These are phyloP conservation scores for Blastobotrys americana DNA, from an alignment of 805 yeast species.

Conservation along the genomic window DNA sequence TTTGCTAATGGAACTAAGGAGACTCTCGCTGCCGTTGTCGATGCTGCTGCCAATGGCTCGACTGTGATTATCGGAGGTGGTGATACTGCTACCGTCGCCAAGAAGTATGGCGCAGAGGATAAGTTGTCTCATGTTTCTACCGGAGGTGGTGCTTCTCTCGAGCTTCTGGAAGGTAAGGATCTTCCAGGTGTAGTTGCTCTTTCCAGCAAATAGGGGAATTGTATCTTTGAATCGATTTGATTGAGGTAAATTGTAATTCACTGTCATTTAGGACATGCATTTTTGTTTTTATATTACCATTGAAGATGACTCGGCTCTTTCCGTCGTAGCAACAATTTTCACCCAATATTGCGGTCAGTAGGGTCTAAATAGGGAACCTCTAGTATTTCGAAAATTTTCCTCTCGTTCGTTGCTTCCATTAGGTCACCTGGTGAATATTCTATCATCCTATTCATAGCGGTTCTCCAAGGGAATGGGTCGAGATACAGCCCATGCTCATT, in stretches of 20 bases:
- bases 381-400: constrained; percentile 39
- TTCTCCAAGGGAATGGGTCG: constrained; percentile 6
- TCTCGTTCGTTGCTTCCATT: constrained; percentile 40
- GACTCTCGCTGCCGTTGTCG: constrained; percentile 79
- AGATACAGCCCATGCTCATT: constrained; percentile 40
- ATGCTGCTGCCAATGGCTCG: constrained; percentile 81
- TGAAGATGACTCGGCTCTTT: too few relatives aligned
- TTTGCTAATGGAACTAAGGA: constrained; percentile 89
- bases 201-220: constrained; percentile 52
- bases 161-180: constrained; percentile 96
- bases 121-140: constrained; percentile 97
- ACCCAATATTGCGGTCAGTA: constrained; percentile 26
- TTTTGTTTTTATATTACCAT: too few relatives aligned
- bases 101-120: constrained; percentile 95
- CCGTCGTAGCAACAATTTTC: constrained; percentile 4
- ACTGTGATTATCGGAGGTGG: constrained; percentile 98
- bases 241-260: too few relatives aligned
- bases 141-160: constrained; percentile 99
- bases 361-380: constrained; percentile 36
- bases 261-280: too few relatives aligned
- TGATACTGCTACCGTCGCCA: constrained; percentile 98
- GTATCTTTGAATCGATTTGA: too few relatives aligned
- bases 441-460: constrained; percentile 14
- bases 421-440: constrained; percentile 18
- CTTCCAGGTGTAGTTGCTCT: constrained; percentile 96